Conservation (phyloP, 1,139 yeast species). For the Pichia sp. region DNA sequence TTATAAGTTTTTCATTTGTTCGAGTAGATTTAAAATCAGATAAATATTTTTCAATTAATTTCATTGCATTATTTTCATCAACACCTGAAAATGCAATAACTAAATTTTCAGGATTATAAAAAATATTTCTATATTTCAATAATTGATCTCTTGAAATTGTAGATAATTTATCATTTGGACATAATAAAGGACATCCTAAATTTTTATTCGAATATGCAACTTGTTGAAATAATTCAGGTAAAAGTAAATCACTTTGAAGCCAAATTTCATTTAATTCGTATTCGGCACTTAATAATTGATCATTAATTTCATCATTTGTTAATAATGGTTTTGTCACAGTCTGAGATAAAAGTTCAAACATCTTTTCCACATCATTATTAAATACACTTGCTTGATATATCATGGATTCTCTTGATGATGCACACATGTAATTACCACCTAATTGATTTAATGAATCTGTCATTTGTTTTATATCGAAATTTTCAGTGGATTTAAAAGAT, state of each 20-base stretch:
- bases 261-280: conserved; percentile 81
- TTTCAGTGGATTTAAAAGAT: conserved; percentile 76
- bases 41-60: conserved; percentile 54
- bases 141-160: conserved; percentile 49
- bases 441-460: conserved; percentile 66
- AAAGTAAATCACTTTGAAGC: conserved; percentile 75
- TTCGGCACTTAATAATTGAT: conserved; percentile 66
- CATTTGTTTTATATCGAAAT: conserved; percentile 62
- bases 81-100: conserved; percentile 91
- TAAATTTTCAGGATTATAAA: conserved; percentile 74
- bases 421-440: conserved; percentile 94
- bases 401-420: conserved; percentile 86
- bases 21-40: conserved; percentile 47
- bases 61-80: conserved; percentile 62
- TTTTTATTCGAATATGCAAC: conserved; percentile 72
- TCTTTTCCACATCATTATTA: conserved; percentile 74
- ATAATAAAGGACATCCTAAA: conserved; percentile 78
- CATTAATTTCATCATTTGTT: conserved; percentile 63
- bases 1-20: conserved; percentile 30
- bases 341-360: conserved; percentile 76
- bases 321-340: conserved; percentile 69
- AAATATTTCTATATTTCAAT: conserved; percentile 54
- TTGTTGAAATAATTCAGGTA: conserved; percentile 83
- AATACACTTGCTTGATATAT: conserved; percentile 94
- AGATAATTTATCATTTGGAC: conserved; percentile 66